Conservation (phyloP, 768 basidiomycete genomes). For the Phylloporus arenicola region DNA sequence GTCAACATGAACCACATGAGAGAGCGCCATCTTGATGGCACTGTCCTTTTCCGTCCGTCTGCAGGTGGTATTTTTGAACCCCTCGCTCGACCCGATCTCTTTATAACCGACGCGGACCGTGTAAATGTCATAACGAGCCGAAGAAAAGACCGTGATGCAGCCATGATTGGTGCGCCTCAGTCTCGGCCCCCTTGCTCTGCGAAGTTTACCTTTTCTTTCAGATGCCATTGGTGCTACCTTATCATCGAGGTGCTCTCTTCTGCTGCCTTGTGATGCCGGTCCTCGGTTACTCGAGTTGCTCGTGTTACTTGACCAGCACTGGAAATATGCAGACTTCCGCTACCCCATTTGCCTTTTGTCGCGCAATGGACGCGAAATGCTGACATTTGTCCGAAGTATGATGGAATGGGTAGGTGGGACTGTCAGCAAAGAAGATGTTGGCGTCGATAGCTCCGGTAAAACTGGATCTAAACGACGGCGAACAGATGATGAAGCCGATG, state of each 20-base stretch:
- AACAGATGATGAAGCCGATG: slow-evolving; percentile 67
- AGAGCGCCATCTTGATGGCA: slow-evolving; percentile 93
- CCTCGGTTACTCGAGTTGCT: slow-evolving; percentile 95
- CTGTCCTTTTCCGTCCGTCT: slow-evolving; percentile 71
- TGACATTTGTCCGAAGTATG: slow-evolving; percentile 91
- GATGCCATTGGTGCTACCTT: slow-evolving; percentile 89
- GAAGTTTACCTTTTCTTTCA: slow-evolving; percentile 26
- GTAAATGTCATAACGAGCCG: slow-evolving; percentile 79
- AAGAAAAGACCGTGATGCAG: slow-evolving; percentile 84
- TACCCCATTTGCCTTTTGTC: slow-evolving; percentile 94
- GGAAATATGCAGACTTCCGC: slow-evolving; percentile 81
- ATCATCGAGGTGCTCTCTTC: slow-evolving; percentile 70
- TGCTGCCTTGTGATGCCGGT: slow-evolving; percentile 90
- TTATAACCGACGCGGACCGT: slow-evolving; percentile 90
- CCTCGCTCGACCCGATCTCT: slow-evolving; percentile 81
- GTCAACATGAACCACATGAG: slow-evolving; percentile 94
- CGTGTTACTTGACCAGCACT: slow-evolving; percentile 93
- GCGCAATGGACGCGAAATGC: slow-evolving; percentile 86
- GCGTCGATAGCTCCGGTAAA: slow-evolving; percentile 62
- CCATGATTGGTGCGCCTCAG: slow-evolving; percentile 64
- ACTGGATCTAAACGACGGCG: slow-evolving; percentile 49
- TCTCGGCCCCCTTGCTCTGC: background rate
- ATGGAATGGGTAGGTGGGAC: slow-evolving; percentile 99
- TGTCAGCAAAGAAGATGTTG: slow-evolving; percentile 86
- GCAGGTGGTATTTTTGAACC: slow-evolving; percentile 82